These are phyloP conservation scores for Leishmania arabica DNA, from an alignment of 208 protist species.

Conservation along the genomic window DNA sequence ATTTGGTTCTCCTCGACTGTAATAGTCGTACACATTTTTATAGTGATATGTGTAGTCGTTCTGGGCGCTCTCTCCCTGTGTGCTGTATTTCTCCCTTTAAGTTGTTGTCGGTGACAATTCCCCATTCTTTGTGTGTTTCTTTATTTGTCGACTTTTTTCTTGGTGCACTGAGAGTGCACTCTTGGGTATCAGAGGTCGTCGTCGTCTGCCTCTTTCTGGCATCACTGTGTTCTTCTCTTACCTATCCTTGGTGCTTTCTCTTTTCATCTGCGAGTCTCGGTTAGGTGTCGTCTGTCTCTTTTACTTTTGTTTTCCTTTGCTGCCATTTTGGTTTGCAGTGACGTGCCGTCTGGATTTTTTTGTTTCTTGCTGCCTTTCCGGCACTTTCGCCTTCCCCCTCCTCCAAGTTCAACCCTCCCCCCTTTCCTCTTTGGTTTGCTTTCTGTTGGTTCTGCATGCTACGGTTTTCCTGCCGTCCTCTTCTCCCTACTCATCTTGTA, in stretches of 20 bases:
- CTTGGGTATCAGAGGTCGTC: neutral
- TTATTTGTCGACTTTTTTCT: neutral
- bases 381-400: neutral
- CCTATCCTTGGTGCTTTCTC: neutral
- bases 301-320: conserved; percentile 3
- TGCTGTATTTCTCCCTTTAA: neutral
- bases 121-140: neutral
- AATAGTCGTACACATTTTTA: neutral
- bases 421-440: neutral
- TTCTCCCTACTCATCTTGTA: neutral
- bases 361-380: neutral
- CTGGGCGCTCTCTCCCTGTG: neutral
- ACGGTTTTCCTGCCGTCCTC: neutral
- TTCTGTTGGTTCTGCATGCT: neutral
- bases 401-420: no score
- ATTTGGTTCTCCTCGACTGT: neutral
- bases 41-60: neutral
- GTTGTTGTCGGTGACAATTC: neutral
- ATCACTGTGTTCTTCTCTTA: neutral
- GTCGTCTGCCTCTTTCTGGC: neutral
- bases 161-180: neutral
- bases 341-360: neutral
- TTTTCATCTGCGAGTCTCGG: neutral
- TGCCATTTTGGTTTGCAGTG: neutral
- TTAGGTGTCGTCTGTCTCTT: neutral